Conservation (phyloP, 768 basidiomycete species). For the Leccinum arenicola region DNA sequence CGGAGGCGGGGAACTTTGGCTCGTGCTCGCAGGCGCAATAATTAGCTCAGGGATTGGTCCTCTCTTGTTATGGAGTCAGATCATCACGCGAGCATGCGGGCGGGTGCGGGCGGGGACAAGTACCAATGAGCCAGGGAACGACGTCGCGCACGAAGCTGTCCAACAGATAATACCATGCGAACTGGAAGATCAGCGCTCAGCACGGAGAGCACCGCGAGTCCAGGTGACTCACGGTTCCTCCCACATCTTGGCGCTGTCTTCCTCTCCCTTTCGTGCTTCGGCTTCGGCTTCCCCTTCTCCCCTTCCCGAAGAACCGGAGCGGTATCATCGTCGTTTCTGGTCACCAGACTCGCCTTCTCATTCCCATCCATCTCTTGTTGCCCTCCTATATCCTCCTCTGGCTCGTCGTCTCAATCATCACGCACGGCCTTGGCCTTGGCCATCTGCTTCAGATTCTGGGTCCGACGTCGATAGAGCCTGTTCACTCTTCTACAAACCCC, state of each 20-base stretch:
- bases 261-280: background rate
- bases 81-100: background rate
- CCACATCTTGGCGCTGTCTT: conserved; percentile 43
- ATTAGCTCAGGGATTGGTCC: conserved; percentile 67
- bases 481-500: background rate
- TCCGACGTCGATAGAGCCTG: conserved; percentile 1
- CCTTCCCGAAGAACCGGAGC: background rate
- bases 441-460: background rate
- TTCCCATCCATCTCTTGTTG: too few relatives aligned
- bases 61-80: conserved; percentile 48
- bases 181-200: conserved; percentile 10
- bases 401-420: conserved; percentile 56
- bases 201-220: background rate
- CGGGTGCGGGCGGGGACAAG: background rate
- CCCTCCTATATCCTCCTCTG: background rate
- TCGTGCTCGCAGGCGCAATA: conserved; percentile 38
- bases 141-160: background rate
- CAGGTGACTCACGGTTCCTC: conserved; percentile 57
- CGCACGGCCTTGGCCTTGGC: conserved; percentile 19
- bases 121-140: background rate
- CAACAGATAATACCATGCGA: background rate
- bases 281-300: too few relatives aligned
- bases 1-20: conserved; percentile 41
- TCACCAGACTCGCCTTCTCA: background rate
- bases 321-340: background rate